Evolutionary conservation across 2,329 filamentous ascomycete species (phyloP).

Genomic region (Eutypella sp.): DNA sequence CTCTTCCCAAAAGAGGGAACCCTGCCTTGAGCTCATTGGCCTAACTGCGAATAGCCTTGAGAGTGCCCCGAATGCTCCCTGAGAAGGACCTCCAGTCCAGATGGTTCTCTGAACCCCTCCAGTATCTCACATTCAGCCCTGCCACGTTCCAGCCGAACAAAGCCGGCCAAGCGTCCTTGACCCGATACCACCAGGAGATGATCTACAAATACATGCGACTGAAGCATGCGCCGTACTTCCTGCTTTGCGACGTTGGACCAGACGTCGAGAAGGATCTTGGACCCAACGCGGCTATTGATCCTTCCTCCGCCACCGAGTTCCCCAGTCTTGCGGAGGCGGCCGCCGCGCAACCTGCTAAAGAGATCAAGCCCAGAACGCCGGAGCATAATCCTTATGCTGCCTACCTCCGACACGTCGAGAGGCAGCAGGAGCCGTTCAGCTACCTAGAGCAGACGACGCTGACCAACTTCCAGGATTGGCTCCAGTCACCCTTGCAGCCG

Average conservation of each 20-base stretch:
- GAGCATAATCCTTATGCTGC: slow-evolving; percentile 52
- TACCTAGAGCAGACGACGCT: slow-evolving; percentile 47
- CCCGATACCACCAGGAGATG: slow-evolving; percentile 55
- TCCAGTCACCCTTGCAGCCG: slow-evolving; percentile 91
- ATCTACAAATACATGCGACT: slow-evolving; percentile 60
- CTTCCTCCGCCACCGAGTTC: slow-evolving; percentile 47
- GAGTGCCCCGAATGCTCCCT: slow-evolving; percentile 54
- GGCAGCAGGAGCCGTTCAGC: slow-evolving; percentile 64
- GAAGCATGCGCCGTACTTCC: slow-evolving; percentile 57
- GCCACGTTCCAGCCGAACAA: slow-evolving; percentile 56
- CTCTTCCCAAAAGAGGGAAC: not conserved
- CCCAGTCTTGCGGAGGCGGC: slow-evolving; percentile 67
- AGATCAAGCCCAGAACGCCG: slow-evolving; percentile 37
- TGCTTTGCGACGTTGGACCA: slow-evolving; percentile 59
- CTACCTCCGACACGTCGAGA: slow-evolving; percentile 81
- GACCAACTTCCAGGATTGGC: slow-evolving; percentile 76
- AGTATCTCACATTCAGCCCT: slow-evolving; percentile 52
- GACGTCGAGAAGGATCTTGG: slow-evolving; percentile 30
- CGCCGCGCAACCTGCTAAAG: slow-evolving; percentile 31
- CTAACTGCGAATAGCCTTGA: slow-evolving; percentile 40
- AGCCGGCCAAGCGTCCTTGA: slow-evolving; percentile 56
- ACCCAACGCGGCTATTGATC: slow-evolving; percentile 24
- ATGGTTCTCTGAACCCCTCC: slow-evolving; percentile 66
- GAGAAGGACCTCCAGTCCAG: slow-evolving; percentile 56
- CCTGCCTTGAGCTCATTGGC: not conserved